A percentile compares a stretch with the other conserved stretches of the same genome.
Conservation (phyloP, 345 rosid genomes). For the Microthlaspi erraticum region DNA sequence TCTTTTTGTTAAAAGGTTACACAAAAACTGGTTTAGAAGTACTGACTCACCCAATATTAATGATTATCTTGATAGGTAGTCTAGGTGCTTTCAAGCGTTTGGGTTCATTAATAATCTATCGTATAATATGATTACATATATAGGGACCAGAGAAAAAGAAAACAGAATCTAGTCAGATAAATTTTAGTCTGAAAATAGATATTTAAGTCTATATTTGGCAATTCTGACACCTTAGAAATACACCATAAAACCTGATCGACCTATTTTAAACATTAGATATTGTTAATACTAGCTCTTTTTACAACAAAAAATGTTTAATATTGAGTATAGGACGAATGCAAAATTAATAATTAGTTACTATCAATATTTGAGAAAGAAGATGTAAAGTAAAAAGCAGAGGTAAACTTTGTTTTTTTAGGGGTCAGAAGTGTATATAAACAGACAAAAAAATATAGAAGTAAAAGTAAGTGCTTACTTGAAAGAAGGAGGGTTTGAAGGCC, state of each 20-base stretch:
- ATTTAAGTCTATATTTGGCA: not conserved
- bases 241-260: not conserved
- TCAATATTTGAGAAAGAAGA: constrained; percentile 4
- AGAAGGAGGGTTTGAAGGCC: constrained; percentile 81
- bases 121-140: constrained; percentile 1
- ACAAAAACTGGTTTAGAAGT: constrained; percentile 1
- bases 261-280: not conserved
- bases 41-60: not conserved
- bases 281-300: too few species aligned
- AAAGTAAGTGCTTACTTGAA: constrained; percentile 59
- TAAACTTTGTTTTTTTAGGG: too few species aligned
- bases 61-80: constrained; percentile 6
- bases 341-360: not conserved
- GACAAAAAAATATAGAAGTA: not conserved
- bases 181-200: constrained; percentile 6
- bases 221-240: constrained; percentile 10
- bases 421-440: not conserved
- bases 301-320: too few species aligned
- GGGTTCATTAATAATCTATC: not conserved
- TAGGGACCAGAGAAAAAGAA: not conserved
- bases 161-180: not conserved
- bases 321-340: not conserved
- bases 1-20: too few species aligned
- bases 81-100: constrained; percentile 12
- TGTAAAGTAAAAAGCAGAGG: not conserved